These are phyloP conservation scores for Brassica balearica DNA, from an alignment of 441 rosid species.

Conservation along the genomic window DNA sequence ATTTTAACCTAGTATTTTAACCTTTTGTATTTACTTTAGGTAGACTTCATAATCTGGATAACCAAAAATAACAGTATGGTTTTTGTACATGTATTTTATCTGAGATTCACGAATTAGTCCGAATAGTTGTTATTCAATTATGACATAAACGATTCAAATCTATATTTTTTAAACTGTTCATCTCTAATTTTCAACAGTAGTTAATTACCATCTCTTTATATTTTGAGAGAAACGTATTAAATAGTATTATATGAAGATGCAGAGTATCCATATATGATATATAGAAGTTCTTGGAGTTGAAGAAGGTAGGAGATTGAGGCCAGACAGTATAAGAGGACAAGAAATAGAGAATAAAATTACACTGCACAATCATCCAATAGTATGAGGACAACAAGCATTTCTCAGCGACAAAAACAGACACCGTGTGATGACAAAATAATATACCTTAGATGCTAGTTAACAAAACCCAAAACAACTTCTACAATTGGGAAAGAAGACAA, in stretches of 20 bases:
- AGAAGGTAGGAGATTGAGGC: slow-evolving; percentile 35
- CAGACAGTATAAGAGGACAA: slow-evolving; percentile 28
- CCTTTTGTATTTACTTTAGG: slow-evolving; percentile 1
- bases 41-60: neutral
- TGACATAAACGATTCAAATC: neutral
- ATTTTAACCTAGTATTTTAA: neutral
- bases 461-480: slow-evolving; percentile 32
- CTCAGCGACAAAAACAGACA: slow-evolving; percentile 30
- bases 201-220: neutral
- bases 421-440: slow-evolving; percentile 23
- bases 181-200: neutral
- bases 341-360: slow-evolving; percentile 34
- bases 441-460: slow-evolving; percentile 26
- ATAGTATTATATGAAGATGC: neutral
- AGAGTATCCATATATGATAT: neutral
- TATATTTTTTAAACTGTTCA: neutral
- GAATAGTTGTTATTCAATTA: neutral
- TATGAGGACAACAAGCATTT: slow-evolving; percentile 36
- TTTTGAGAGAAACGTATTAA: neutral
- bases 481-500: slow-evolving; percentile 24
- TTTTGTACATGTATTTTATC: neutral
- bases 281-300: slow-evolving; percentile 22
- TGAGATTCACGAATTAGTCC: neutral
- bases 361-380: slow-evolving; percentile 30
- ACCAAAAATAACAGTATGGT: neutral